These are phyloP conservation scores for Phytophthora kernoviae DNA, from an alignment of 352 stramenopile species.

Conservation along the genomic window DNA sequence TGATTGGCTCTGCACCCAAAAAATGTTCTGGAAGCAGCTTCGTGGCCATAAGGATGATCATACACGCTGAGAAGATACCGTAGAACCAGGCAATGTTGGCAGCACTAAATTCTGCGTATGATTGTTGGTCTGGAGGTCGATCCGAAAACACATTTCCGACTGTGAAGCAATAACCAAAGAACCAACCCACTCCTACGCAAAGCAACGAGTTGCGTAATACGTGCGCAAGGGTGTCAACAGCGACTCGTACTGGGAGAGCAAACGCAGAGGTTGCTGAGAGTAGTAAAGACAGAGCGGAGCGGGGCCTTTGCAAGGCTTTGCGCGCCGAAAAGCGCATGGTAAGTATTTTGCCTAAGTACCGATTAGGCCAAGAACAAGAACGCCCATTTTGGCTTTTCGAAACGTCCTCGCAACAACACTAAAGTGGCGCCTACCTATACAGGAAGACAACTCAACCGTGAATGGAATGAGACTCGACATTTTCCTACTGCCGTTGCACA, in stretches of 20 bases:
- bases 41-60: slow-evolving; percentile 8
- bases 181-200: slow-evolving; percentile 7
- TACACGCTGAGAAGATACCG: slow-evolving; percentile 8
- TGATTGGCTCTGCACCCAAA: background rate
- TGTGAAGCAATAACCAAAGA: slow-evolving; percentile 17
- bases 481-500: too few relatives aligned
- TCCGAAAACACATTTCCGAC: slow-evolving; percentile 8
- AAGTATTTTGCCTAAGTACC: background rate
- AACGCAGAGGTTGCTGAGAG: background rate
- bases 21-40: slow-evolving; percentile 11
- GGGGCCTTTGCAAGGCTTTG: background rate
- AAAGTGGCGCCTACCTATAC: too few relatives aligned
- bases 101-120: slow-evolving; percentile 10
- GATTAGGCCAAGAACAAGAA: too few relatives aligned
- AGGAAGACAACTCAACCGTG: too few relatives aligned
- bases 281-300: background rate
- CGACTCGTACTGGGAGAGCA: background rate
- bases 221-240: background rate
- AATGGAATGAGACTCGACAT: too few relatives aligned
- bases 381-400: too few relatives aligned
- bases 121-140: slow-evolving; percentile 3
- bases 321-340: background rate
- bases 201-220: slow-evolving; percentile 18
- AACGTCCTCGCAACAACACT: too few relatives aligned
- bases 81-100: slow-evolving; percentile 13